These are phyloP conservation scores for Lachnum nothofagi DNA, from an alignment of 2,329 filamentous ascomycete species.

Conservation along the genomic window DNA sequence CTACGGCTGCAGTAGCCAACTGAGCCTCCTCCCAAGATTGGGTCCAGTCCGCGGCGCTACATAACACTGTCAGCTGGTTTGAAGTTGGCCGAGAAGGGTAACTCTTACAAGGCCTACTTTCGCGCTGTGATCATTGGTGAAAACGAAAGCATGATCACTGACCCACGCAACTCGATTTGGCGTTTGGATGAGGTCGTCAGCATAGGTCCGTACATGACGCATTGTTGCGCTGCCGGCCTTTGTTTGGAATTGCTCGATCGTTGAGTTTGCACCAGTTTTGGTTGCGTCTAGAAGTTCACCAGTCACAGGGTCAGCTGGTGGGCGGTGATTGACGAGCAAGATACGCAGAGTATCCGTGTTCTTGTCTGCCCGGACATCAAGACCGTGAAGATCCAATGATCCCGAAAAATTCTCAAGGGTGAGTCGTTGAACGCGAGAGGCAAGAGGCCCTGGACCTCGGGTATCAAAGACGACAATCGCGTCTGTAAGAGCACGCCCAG, in stretches of 20 bases:
- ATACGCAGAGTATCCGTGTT: conserved; percentile 26
- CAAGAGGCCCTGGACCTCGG: conserved; percentile 18
- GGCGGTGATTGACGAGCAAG: conserved; percentile 35
- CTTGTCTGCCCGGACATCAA: conserved; percentile 31
- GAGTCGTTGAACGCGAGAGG: conserved; percentile 24
- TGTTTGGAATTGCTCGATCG: conserved; percentile 35
- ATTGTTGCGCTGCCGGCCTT: conserved; percentile 24
- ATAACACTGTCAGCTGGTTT: not conserved
- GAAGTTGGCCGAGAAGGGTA: not conserved
- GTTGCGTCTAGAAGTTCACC: conserved; percentile 31
- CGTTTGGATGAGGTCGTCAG: conserved; percentile 30
- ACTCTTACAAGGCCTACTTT: conserved; percentile 29
- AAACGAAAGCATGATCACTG: conserved; percentile 33
- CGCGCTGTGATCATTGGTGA: conserved; percentile 35
- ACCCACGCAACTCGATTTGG: conserved; percentile 35
- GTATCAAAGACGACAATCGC: conserved; percentile 27
- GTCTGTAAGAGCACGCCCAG: conserved; percentile 22
- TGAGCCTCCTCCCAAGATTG: conserved; percentile 29
- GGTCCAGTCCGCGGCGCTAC: conserved; percentile 28
- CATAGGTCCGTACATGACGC: conserved; percentile 33
- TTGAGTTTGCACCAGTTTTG: conserved; percentile 34
- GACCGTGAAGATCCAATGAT: conserved; percentile 32
- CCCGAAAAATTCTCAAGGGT: conserved; percentile 22
- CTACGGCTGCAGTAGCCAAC: conserved; percentile 29
- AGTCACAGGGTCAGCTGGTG: conserved; percentile 30